phyloP scores from a whole-genome alignment of 768 basidiomycete species.

The Pisolithus albus region DNA sequence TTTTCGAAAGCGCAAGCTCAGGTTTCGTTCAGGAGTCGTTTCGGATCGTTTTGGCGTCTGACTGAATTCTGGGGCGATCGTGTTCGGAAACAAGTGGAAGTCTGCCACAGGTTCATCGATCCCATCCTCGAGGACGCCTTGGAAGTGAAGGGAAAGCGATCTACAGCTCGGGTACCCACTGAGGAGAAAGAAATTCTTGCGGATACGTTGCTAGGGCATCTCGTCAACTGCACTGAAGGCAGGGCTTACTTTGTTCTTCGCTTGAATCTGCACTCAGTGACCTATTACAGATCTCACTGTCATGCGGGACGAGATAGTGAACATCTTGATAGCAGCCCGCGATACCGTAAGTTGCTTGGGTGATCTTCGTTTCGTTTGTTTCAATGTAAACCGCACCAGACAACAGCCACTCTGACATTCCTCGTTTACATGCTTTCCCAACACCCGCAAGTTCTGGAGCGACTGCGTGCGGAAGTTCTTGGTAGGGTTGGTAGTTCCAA shows the following conservation, averaged over 20 bases:
- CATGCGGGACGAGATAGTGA: conserved; percentile 31
- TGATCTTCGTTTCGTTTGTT: not conserved
- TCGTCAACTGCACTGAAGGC: conserved; percentile 26
- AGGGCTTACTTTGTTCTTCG: not conserved
- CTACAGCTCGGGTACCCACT: not conserved
- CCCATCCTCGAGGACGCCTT: conserved; percentile 47
- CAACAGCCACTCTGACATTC: conserved; percentile 26
- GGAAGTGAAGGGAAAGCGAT: conserved; percentile 28
- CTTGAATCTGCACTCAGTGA: not conserved
- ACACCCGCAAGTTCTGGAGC: conserved; percentile 21
- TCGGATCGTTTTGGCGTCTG: conserved; percentile 45
- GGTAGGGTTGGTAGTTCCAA: conserved; percentile 20
- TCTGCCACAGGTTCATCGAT: conserved; percentile 46
- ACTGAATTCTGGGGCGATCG: conserved; percentile 47
- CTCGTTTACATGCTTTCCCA: conserved; percentile 22
- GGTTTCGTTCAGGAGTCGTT: conserved; percentile 32
- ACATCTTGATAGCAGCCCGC: conserved; percentile 32
- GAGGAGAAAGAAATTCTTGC: conserved; percentile 12
- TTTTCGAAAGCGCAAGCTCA: conserved; percentile 44
- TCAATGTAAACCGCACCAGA: conserved; percentile 12
- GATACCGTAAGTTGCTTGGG: conserved; percentile 22
- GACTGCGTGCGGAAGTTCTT: conserved; percentile 27
- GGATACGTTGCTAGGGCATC: conserved; percentile 25
- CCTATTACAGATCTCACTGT: conserved; percentile 20
- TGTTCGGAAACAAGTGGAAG: conserved; percentile 37